Evolutionary conservation across 441 rosid species (phyloP).

Genomic region (Gossypium aridum): DNA sequence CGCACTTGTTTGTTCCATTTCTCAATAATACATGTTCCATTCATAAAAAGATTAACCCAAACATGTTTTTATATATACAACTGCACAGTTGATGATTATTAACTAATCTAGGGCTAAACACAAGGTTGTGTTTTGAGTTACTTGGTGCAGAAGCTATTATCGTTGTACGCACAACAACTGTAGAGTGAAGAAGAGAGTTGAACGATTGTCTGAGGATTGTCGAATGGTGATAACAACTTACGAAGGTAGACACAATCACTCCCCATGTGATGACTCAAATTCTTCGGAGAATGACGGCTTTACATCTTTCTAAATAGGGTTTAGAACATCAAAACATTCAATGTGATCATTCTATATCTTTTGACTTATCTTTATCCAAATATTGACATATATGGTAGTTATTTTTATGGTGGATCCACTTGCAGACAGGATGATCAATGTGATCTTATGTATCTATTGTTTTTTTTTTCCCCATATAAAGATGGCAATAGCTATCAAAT

Average conservation of each 20-base stretch:
- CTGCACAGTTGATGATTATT: too few relatives aligned
- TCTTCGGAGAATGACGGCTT: slow-evolving; percentile 76
- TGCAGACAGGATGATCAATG: neutral
- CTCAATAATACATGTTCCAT: neutral
- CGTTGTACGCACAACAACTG: slow-evolving; percentile 85
- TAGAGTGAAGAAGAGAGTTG: slow-evolving; percentile 94
- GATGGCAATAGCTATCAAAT: neutral
- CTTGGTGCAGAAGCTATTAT: slow-evolving; percentile 68
- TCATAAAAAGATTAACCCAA: neutral
- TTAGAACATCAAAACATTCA: neutral
- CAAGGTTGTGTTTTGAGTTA: too few relatives aligned
- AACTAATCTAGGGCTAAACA: too few relatives aligned
- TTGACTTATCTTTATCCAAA: neutral
- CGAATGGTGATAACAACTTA: slow-evolving; percentile 98
- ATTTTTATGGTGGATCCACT: neutral
- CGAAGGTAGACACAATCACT: slow-evolving; percentile 94
- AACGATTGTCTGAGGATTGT: slow-evolving; percentile 85
- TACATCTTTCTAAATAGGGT: slow-evolving; percentile 43
- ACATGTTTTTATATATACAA: too few relatives aligned
- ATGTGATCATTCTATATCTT: neutral
- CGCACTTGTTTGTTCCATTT: slow-evolving; percentile 2
- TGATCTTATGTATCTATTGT: neutral
- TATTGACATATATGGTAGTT: neutral
- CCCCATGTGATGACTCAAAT: slow-evolving; percentile 81
- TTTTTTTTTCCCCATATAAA: neutral